Percentiles rank a stretch among this genome's conserved stretches.
Conservation (phyloP, 2,329 filamentous ascomycete genomes). For the Botryotinia globosa region DNA sequence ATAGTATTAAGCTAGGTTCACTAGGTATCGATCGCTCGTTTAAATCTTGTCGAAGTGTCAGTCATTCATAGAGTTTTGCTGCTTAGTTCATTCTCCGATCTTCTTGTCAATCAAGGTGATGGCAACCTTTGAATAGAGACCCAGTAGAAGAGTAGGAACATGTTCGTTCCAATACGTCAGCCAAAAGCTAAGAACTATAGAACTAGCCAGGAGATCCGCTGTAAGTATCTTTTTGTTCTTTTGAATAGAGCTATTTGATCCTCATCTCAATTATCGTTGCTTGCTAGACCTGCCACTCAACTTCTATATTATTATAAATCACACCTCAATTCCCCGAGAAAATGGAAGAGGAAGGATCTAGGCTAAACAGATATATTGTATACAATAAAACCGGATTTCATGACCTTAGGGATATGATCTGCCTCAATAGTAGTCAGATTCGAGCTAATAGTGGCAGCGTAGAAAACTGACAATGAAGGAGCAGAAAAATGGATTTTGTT, state of each 20-base stretch:
- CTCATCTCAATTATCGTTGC: neutral
- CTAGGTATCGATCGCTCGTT: neutral
- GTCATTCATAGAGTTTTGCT: neutral
- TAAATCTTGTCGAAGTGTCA: neutral
- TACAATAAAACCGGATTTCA: too few relatives aligned
- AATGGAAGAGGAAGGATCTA: neutral
- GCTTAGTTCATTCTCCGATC: neutral
- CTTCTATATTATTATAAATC: neutral
- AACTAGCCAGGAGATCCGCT: accelerated
- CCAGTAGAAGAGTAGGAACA: neutral
- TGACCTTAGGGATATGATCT: too few relatives aligned
- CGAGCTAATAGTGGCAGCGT: neutral
- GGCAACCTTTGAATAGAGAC: neutral
- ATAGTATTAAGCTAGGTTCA: neutral
- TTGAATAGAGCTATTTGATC: neutral
- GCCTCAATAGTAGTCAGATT: neutral
- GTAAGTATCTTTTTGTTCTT: neutral
- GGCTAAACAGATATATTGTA: neutral
- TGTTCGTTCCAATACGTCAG: neutral
- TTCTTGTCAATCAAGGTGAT: neutral
- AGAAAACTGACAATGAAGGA: neutral
- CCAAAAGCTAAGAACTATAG: accelerated
- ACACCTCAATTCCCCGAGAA: neutral
- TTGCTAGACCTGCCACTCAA: neutral
- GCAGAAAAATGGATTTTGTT: too few relatives aligned